Evolutionary conservation across 1,284 basidiomycete species (phyloP), one percentile per base, ranked within the genome.

Genomic region (Cryptococcus maquisensis): DNA sequence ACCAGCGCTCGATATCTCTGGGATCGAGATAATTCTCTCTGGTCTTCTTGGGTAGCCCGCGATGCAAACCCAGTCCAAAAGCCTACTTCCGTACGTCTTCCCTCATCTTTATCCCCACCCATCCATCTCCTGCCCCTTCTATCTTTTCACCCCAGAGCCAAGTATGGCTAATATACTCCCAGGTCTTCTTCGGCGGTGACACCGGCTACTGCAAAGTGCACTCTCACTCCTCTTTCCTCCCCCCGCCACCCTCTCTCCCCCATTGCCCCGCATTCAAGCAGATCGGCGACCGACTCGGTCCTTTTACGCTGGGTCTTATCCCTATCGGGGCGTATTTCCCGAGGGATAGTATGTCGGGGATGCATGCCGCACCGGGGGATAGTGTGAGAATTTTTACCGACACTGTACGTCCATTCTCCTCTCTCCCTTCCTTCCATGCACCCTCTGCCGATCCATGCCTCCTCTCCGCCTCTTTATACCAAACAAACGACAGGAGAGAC

Each of bases 241-340:
- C 26, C 23, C 46, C 46, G 4, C 28, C 28, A 0, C 13, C 10
- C 3, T 8, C 35, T 13, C 18, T 38, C 20, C 16, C 28, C 3
- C 28, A 47, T 8, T 87, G 86, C 65, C 86, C 86, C 13, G 86
- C 80, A 1, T 88, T 88, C 71, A 79, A 80, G 62, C 80, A 85
- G 71, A 84, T 87, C 51, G 86, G 86, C 3, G 76, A 81, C 49
- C 71, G 70, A 9, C 83, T 83, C 52, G 84, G 83, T 0, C 80
- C 79, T 1, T 84, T 88, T 62, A 77, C 78, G 42, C 57, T 79
- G 13, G 74, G 84, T 9, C 68, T 87, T 68, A 81, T 86, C 56
- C 84, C 85, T 0, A 86, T 87, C 38, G 85, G 84, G 2, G 86
- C 85, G 4, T 87, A 87, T 68, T 63, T 73, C 10, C 85, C 86